These are phyloP conservation scores for Pythium plurisporium DNA, from an alignment of 352 stramenopile genomes.

Conservation along the genomic window DNA sequence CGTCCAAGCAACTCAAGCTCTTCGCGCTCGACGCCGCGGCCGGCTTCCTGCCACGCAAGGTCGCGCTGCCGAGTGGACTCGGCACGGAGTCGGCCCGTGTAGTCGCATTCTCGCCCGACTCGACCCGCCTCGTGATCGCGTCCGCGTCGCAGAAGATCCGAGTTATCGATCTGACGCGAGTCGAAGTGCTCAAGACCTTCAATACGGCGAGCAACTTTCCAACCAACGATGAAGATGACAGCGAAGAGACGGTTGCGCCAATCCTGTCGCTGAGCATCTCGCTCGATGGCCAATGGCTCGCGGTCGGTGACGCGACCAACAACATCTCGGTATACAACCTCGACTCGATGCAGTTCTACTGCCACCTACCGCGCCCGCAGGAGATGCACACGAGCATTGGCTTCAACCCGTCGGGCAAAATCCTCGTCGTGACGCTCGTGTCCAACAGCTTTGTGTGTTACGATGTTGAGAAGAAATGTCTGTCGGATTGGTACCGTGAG, in stretches of 20 bases:
- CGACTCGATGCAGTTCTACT: slow-evolving; percentile 84
- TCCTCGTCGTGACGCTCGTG: slow-evolving; percentile 73
- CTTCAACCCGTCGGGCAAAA: slow-evolving; percentile 73
- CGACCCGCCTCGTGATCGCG: slow-evolving; percentile 65
- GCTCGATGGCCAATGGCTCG: slow-evolving; percentile 78
- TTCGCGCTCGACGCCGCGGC: slow-evolving; percentile 65
- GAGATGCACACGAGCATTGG: slow-evolving; percentile 78
- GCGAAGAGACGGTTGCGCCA: slow-evolving; percentile 23
- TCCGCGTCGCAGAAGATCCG: slow-evolving; percentile 60
- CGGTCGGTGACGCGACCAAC: slow-evolving; percentile 59
- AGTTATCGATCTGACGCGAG: slow-evolving; percentile 66
- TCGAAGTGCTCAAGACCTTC: slow-evolving; percentile 78
- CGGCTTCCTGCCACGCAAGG: slow-evolving; percentile 54
- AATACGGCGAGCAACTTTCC: slow-evolving; percentile 25
- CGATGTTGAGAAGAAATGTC: slow-evolving; percentile 74
- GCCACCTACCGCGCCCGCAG: slow-evolving; percentile 48
- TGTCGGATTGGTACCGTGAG: slow-evolving; percentile 69
- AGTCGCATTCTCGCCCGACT: slow-evolving; percentile 74
- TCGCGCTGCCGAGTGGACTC: slow-evolving; percentile 31
- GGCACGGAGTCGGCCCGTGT: slow-evolving; percentile 51
- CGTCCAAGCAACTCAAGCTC: slow-evolving; percentile 81
- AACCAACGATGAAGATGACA: slow-evolving; percentile 7
- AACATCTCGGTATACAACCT: slow-evolving; percentile 79
- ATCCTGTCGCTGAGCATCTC: slow-evolving; percentile 74
- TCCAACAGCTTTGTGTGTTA: slow-evolving; percentile 85